Evolutionary conservation across 2,329 filamentous ascomycete genomes (phyloP), one percentile per base, ranked within the genome.

Genomic region (Thermoascus crustaceus): DNA sequence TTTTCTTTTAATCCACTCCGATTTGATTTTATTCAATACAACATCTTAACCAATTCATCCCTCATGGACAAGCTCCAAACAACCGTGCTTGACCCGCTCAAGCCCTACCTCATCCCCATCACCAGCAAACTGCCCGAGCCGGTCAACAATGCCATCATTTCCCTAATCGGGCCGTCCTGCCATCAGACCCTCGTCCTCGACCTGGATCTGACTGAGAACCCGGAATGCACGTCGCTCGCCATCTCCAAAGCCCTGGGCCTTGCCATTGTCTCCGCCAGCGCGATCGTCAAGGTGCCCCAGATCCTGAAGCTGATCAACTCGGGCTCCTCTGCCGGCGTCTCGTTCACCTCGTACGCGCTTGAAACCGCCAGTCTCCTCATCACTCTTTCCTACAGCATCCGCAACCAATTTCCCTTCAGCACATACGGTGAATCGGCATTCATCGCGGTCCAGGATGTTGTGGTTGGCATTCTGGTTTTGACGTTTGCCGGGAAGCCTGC

Each of bases 201-300:
- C 54, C 73, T 98, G 57, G 82, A 94, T 66, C 57, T 72, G 34
- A 71, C 82, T 52, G 75, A 78, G 44, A 76, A 86, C 54, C 73
- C 76, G 4, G 78, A 76, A 40, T 98, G 91, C 71, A 67, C 94
- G 52, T 91, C 91, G 58, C 78, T 95, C 34, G 88, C 80, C 49
- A 75, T 96, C 55, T 93, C 85, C 55, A 98, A 98, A 68, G 86
- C 75, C 3, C 79, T 98, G 10, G 89, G 91, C 38, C 81, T 96
- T 49, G 91, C 80, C 59, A 98, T 98, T 65, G 87, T 98, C 56
- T 82, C 75, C 48, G 86, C 87, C 35, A 88, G 84, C 18, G 80
- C 85, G 36, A 78, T 96, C 51, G 88, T 98, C 69, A 98, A 98
- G 69, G 79, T 98, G 17, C 91, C 91, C 0, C 91, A 98, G 70